These are phyloP conservation scores for Eucalyptus virginea DNA, from an alignment of 345 rosid genomes.

Conservation along the genomic window DNA sequence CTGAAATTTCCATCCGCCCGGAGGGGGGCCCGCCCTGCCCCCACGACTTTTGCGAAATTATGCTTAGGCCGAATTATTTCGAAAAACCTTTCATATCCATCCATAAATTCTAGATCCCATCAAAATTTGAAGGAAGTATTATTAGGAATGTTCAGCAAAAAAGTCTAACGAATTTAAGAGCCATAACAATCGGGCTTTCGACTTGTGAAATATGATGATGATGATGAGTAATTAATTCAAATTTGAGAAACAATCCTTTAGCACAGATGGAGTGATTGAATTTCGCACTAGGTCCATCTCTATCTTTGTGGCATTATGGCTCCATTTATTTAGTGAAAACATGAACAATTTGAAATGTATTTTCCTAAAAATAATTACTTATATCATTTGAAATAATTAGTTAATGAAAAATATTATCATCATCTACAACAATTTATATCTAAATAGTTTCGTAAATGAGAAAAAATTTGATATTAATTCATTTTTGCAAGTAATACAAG, in stretches of 20 bases:
- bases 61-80: not conserved
- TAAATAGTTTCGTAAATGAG: accelerated
- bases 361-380: too few species aligned
- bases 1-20: not conserved
- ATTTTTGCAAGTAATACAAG: too few species aligned
- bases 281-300: not conserved
- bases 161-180: not conserved
- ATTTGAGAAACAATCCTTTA: not conserved
- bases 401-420: too few species aligned
- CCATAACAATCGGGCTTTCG: not conserved
- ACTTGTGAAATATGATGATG: not conserved
- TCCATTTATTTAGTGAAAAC: too few species aligned
- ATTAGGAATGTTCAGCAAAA: not conserved
- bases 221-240: not conserved
- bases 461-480: too few species aligned
- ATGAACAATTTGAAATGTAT: too few species aligned
- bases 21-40: not conserved
- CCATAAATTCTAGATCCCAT: not conserved
- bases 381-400: too few species aligned
- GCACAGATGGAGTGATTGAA: not conserved
- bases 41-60: not conserved
- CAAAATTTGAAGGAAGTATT: not conserved
- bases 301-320: not conserved
- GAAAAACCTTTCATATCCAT: not conserved
- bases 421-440: too few species aligned